Conservation (phyloP, 1,284 basidiomycete genomes). For the Phenoliferia sp. region DNA sequence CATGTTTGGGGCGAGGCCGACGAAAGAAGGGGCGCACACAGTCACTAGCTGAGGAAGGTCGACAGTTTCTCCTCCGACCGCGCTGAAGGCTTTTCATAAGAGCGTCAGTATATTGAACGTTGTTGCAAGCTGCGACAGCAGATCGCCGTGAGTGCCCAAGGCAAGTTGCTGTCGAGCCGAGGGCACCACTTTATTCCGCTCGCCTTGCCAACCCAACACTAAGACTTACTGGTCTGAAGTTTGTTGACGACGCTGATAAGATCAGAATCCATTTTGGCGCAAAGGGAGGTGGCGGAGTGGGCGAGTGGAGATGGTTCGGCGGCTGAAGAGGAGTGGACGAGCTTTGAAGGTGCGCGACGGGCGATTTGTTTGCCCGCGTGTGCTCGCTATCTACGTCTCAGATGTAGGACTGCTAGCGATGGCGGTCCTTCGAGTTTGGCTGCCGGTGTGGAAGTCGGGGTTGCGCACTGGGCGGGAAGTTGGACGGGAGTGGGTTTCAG, state of each 20-base stretch:
- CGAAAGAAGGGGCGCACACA: conserved; percentile 35
- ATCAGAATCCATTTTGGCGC: conserved; percentile 47
- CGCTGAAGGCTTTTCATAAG: conserved; percentile 46
- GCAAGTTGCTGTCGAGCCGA: background rate
- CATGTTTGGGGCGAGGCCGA: background rate
- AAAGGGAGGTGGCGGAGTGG: background rate
- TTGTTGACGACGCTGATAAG: conserved; percentile 93
- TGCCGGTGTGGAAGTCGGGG: background rate
- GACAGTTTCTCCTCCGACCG: conserved; percentile 51
- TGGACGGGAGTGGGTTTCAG: background rate
- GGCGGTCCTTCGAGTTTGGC: too few relatives aligned
- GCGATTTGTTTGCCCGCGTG: background rate
- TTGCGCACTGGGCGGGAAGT: background rate
- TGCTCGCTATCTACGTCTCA: background rate
- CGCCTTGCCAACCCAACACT: too few relatives aligned
- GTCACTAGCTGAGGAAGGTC: conserved; percentile 50
- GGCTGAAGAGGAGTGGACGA: too few relatives aligned
- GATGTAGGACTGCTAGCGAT: too few relatives aligned
- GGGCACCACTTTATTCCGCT: too few relatives aligned
- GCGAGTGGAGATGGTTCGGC: background rate
- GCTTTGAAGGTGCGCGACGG: background rate
- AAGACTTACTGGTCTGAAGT: conserved; percentile 61
- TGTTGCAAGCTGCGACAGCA: background rate
- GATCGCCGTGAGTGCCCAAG: background rate
- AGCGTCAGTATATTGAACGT: background rate